A percentile compares a stretch with the other conserved stretches of the same genome.
Conservation (phyloP, 495 filamentous ascomycete species). For the Daldinia loculata region DNA sequence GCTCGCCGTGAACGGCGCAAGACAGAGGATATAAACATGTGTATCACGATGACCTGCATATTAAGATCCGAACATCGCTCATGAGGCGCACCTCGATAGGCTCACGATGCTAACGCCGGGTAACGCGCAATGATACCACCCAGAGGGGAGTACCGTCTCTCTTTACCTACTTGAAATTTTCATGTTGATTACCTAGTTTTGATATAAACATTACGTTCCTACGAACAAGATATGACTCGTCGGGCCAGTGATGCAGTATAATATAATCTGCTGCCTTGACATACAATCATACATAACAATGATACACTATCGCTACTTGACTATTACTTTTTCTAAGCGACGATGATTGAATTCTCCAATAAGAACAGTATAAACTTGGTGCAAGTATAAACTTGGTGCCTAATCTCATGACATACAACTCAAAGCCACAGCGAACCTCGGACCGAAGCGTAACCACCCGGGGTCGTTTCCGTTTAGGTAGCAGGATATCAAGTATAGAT, state of each 20-base stretch:
- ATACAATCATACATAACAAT: conserved; percentile 1
- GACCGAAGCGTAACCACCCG: neutral
- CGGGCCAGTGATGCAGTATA: conserved; percentile 1
- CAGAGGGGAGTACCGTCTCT: conserved; percentile 10
- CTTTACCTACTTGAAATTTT: neutral
- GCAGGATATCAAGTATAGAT: neutral
- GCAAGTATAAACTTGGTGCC: conserved; percentile 14
- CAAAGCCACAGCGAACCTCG: neutral
- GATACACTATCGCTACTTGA: conserved; percentile 9
- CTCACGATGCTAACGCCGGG: conserved; percentile 23
- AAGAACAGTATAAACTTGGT: no score
- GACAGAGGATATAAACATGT: conserved; percentile 18
- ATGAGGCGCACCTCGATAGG: conserved; percentile 16
- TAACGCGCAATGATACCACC: conserved; percentile 35
- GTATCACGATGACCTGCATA: conserved; percentile 2
- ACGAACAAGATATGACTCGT: neutral
- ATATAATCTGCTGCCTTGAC: neutral
- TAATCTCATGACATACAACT: conserved; percentile 14
- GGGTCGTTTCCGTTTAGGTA: neutral
- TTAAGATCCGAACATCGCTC: neutral
- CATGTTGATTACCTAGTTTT: conserved; percentile 3
- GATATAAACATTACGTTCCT: conserved; percentile 1
- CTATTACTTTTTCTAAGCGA: neutral
- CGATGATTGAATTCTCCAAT: neutral
- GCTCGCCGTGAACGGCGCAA: conserved; percentile 71